Percentiles rank a stretch among this genome's conserved stretches.
Conservation (phyloP, 2,329 filamentous ascomycete species). For the Stagonosporopsis rhizophila region DNA sequence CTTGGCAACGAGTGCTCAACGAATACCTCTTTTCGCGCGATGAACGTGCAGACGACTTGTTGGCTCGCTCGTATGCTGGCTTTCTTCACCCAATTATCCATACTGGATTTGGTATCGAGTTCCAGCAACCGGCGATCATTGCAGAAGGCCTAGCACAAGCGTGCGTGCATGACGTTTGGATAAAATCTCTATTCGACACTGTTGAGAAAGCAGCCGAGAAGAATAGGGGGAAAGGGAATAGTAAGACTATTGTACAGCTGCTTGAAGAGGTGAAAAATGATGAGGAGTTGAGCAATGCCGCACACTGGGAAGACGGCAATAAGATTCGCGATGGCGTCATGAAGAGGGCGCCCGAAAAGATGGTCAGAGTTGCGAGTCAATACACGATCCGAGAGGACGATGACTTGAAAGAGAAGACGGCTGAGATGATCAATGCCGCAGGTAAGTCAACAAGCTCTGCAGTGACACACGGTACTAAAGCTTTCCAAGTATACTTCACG, state of each 20-base stretch:
- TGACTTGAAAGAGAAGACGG: conserved; percentile 64
- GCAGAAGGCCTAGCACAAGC: conserved; percentile 81
- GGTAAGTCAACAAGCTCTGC: conserved; percentile 46
- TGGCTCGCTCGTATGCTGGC: conserved; percentile 72
- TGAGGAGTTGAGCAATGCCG: conserved; percentile 63
- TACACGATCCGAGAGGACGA: conserved; percentile 60
- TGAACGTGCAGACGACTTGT: conserved; percentile 70
- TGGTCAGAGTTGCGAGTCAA: conserved; percentile 66
- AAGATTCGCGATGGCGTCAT: conserved; percentile 75
- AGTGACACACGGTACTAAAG: neutral
- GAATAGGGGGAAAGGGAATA: conserved; percentile 21
- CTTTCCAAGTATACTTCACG: conserved; percentile 59
- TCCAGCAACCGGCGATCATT: conserved; percentile 79
- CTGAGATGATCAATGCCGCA: conserved; percentile 73
- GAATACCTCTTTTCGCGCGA: conserved; percentile 74
- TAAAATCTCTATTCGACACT: conserved; percentile 61
- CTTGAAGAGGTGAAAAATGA: conserved; percentile 66
- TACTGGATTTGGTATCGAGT: conserved; percentile 84
- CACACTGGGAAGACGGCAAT: conserved; percentile 62
- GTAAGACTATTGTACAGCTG: conserved; percentile 62
- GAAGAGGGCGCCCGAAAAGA: conserved; percentile 66
- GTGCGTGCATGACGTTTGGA: conserved; percentile 69
- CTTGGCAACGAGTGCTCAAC: conserved; percentile 67
- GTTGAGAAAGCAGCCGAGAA: conserved; percentile 59
- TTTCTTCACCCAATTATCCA: conserved; percentile 84